phyloP scores from a whole-genome alignment of 73 alveolate genomes.

The Paramecium octaurelia region DNA sequence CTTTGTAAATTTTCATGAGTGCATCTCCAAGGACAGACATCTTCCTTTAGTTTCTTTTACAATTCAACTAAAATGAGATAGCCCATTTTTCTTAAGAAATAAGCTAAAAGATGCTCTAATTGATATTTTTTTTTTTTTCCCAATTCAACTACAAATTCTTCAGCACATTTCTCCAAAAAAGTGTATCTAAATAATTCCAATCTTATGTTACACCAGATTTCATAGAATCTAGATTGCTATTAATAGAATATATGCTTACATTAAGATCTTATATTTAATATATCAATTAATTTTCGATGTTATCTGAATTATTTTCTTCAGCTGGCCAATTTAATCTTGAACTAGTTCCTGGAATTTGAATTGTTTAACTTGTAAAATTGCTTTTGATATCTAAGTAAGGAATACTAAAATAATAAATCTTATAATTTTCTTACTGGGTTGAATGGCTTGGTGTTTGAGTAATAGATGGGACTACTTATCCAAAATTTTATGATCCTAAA shows the following conservation, averaged over 20 bases:
- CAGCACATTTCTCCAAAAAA: neutral
- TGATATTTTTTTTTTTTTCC: neutral
- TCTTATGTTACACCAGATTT: neutral
- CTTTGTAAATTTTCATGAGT: neutral
- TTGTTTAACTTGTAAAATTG: too few relatives aligned
- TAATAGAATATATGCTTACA: neutral
- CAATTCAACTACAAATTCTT: neutral
- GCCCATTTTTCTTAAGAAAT: neutral
- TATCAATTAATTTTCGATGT: neutral
- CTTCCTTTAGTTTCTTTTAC: neutral
- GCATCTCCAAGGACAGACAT: neutral
- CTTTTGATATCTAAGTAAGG: too few relatives aligned
- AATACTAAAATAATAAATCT: too few relatives aligned
- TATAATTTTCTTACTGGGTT: too few relatives aligned
- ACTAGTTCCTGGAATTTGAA: too few relatives aligned
- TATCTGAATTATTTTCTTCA: neutral
- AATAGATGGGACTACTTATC: too few relatives aligned
- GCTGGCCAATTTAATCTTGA: too few relatives aligned
- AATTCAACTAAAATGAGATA: neutral
- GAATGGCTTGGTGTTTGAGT: too few relatives aligned
- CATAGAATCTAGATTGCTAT: neutral
- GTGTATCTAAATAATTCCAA: neutral
- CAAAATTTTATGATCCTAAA: too few relatives aligned
- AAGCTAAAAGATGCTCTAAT: neutral
- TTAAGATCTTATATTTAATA: neutral